phyloP scores from a whole-genome alignment of 352 stramenopile genomes.

The Pythium utonaiense region DNA sequence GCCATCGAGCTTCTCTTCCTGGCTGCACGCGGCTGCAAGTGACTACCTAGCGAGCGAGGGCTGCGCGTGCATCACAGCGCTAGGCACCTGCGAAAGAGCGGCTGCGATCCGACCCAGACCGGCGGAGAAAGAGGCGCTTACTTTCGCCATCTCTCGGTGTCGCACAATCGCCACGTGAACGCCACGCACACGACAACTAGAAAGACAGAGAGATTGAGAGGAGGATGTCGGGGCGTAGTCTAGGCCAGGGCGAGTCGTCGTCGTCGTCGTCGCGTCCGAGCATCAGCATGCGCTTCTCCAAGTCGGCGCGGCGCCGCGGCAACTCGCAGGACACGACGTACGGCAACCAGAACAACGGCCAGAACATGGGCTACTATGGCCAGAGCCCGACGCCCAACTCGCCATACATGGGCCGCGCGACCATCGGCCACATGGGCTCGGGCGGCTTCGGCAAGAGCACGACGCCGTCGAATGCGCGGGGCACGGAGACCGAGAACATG shows the following conservation, averaged over 20 bases:
- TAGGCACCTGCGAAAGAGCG: not conserved
- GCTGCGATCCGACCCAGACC: not conserved
- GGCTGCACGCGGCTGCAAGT: not conserved
- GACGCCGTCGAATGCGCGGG: slow-evolving; percentile 16
- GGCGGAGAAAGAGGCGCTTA: too few relatives aligned
- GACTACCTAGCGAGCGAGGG: not conserved
- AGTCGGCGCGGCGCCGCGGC: slow-evolving; percentile 52
- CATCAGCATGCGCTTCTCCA: slow-evolving; percentile 69
- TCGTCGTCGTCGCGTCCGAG: slow-evolving; percentile 22
- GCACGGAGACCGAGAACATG: slow-evolving; percentile 17
- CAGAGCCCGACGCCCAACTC: slow-evolving; percentile 41
- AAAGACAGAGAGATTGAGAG: not conserved
- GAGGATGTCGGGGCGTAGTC: slow-evolving; percentile 12
- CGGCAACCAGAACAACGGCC: slow-evolving; percentile 23
- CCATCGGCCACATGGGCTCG: slow-evolving; percentile 38
- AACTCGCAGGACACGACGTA: slow-evolving; percentile 57
- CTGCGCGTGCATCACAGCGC: slow-evolving; percentile 1
- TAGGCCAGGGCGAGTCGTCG: slow-evolving; percentile 25
- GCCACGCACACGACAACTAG: not conserved
- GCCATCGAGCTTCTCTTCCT: slow-evolving; percentile 1
- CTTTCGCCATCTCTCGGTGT: too few relatives aligned
- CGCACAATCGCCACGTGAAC: not conserved
- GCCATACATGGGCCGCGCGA: slow-evolving; percentile 43
- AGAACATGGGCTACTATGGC: slow-evolving; percentile 24
- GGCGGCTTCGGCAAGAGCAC: slow-evolving; percentile 12